phyloP scores from a whole-genome alignment of 108 stramenopile species.

The Skeletonema potamos region DNA sequence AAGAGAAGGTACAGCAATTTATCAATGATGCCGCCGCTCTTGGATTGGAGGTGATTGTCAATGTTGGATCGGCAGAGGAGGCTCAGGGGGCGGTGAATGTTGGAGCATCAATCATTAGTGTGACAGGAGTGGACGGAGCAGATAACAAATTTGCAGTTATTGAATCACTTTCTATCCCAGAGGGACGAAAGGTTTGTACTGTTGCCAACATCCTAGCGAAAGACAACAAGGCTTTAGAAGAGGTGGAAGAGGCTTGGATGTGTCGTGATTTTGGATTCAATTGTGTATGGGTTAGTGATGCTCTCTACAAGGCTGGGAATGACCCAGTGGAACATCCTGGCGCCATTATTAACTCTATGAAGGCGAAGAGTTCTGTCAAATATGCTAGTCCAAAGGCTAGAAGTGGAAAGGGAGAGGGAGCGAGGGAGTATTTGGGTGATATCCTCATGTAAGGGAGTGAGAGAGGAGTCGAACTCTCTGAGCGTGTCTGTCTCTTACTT shows the following conservation, averaged over 20 bases:
- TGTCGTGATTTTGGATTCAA: slow-evolving; percentile 86
- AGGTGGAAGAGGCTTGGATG: slow-evolving; percentile 87
- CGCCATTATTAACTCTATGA: slow-evolving; percentile 81
- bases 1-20: slow-evolving; percentile 44
- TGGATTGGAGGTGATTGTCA: slow-evolving; percentile 64
- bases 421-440: slow-evolving; percentile 89
- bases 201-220: slow-evolving; percentile 73
- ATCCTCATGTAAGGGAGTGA: slow-evolving; percentile 80
- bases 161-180: slow-evolving; percentile 45
- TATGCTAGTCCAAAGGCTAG: slow-evolving; percentile 80
- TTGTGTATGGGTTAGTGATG: slow-evolving; percentile 80
- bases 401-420: slow-evolving; percentile 87
- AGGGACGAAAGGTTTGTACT: slow-evolving; percentile 52
- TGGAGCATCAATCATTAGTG: slow-evolving; percentile 62
- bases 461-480: too few species aligned
- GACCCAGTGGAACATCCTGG: slow-evolving; percentile 81
- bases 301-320: slow-evolving; percentile 81
- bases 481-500: neutral
- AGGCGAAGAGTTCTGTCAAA: slow-evolving; percentile 77
- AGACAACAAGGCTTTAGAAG: slow-evolving; percentile 76
- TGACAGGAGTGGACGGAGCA: slow-evolving; percentile 45
- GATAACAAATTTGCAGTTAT: slow-evolving; percentile 54
- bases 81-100: slow-evolving; percentile 68
- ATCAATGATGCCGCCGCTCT: slow-evolving; percentile 48
- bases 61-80: slow-evolving; percentile 63